Evolutionary conservation across 805 yeast species (phyloP), one percentile per base, ranked within the genome.

Genomic region (Teunomyces funiuensis): DNA sequence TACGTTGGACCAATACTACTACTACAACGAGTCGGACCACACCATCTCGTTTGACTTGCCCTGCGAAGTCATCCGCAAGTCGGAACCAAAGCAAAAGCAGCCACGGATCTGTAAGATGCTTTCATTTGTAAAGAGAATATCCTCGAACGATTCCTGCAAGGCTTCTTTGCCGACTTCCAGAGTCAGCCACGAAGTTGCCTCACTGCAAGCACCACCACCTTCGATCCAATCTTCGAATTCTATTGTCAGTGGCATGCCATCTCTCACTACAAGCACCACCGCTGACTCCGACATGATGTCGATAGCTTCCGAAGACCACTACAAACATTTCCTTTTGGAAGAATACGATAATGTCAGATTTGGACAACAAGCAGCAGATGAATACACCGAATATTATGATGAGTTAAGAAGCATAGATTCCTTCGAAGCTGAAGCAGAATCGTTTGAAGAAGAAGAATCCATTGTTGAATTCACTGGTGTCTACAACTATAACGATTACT

Each of bases 291-390:
- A 29, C 5, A 14, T 18, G 17, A 16, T 18, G 28, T 45, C 40
- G 7, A 30, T 13, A 5, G 8, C 20, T 5, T 17, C 39, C 11
- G 33, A 26, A 23, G 14, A 18, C 29, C 9, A 22, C n/a, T 28
- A 30, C 33, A 22, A 23, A 26, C 20, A 14, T 18, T 27, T 33
- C 34, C 9, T 25, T 18, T 13, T 25, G 39, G 23, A 33, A n/a
- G 22, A 14, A 6, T 33, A 13, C 15, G 33, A 9, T 28, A 26
- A 28, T 5, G 10, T 36, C 36, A 40, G 16, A 29, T 31, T 13
- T 17, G 47, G 53, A 9, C 25, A 22, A 22, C 25, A n/a, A n/a
- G n/a, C 25, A 22, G 63, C 62, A 42, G 69, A 66, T 36, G 63
- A 60, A 25, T 63, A 51, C 51, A 51, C 33, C 47, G 50, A 22